Percentiles rank a stretch among this genome's conserved stretches.
phyloP scores from a whole-genome alignment of 78 protist genomes.

The Corallochytrium limacisporum region DNA sequence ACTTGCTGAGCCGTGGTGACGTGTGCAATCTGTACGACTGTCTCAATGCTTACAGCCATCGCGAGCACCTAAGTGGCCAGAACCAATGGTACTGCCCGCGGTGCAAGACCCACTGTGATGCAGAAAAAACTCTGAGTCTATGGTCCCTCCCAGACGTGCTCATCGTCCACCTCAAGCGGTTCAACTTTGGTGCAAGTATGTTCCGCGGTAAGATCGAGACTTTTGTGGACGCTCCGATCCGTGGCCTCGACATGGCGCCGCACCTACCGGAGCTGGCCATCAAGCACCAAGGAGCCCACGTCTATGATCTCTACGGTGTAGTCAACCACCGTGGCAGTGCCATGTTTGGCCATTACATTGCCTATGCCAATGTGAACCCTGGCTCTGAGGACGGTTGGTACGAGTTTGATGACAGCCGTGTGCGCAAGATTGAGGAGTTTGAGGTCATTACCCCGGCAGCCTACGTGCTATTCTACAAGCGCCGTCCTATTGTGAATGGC shows the following conservation, averaged over 20 bases:
- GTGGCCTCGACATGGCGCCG: slow-evolving; percentile 46
- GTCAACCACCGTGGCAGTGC: slow-evolving; percentile 76
- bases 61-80: too few species aligned
- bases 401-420: not conserved
- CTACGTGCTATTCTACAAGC: slow-evolving; percentile 2
- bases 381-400: too few species aligned
- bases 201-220: slow-evolving; percentile 53
- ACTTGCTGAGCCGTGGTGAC: too few species aligned
- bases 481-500: not conserved
- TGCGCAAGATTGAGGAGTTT: not conserved
- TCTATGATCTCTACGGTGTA: slow-evolving; percentile 71
- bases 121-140: slow-evolving; percentile 46
- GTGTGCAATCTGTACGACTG: too few species aligned
- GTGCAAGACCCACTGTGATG: slow-evolving; percentile 44
- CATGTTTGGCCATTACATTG: slow-evolving; percentile 90
- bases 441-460: not conserved
- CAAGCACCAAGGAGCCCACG: not conserved
- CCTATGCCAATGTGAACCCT: slow-evolving; percentile 36
- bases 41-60: too few species aligned
- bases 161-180: slow-evolving; percentile 82
- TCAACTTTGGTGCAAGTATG: slow-evolving; percentile 4
- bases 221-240: slow-evolving; percentile 26
- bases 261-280: slow-evolving; percentile 10
- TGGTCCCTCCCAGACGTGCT: slow-evolving; percentile 76
- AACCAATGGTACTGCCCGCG: slow-evolving; percentile 58